Percentiles rank a stretch among this genome's conserved stretches.
phyloP scores from a whole-genome alignment of 768 basidiomycete species.

The Thelephora aurantiotincta region DNA sequence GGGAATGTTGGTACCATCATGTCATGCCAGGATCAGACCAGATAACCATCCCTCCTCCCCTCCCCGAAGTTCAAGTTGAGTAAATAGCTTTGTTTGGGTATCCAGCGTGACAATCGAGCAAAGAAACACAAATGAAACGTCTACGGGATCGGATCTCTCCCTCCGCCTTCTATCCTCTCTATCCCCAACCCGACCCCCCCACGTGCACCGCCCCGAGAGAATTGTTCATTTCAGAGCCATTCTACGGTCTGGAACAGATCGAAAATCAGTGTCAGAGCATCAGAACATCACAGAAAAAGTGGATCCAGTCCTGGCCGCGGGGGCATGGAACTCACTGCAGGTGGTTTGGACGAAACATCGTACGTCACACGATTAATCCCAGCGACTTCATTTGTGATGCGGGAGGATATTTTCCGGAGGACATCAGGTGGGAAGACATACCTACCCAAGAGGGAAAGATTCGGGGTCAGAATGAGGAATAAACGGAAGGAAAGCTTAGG shows the following conservation, averaged over 20 bases:
- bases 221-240: conserved; percentile 19
- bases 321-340: conserved; percentile 43
- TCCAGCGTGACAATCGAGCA: no score
- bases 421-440: conserved; percentile 92
- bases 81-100: no score
- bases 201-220: no score
- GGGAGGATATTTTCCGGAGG: conserved; percentile 80
- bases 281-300: background rate
- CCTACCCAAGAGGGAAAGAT: conserved; percentile 32
- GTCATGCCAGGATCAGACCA: no score
- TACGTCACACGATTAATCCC: conserved; percentile 96
- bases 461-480: background rate
- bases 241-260: conserved; percentile 24
- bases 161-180: no score
- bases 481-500: background rate
- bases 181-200: no score
- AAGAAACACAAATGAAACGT: no score
- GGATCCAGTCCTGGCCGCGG: background rate
- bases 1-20: no score
- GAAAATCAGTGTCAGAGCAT: background rate
- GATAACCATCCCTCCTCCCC: no score
- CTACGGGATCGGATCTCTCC: no score
- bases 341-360: conserved; percentile 96
- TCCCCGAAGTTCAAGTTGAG: no score
- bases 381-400: conserved; percentile 94